Evolutionary conservation across 2,329 filamentous ascomycete species (phyloP), one percentile per base, ranked within the genome.

Genomic region (Fusarium newnesense): DNA sequence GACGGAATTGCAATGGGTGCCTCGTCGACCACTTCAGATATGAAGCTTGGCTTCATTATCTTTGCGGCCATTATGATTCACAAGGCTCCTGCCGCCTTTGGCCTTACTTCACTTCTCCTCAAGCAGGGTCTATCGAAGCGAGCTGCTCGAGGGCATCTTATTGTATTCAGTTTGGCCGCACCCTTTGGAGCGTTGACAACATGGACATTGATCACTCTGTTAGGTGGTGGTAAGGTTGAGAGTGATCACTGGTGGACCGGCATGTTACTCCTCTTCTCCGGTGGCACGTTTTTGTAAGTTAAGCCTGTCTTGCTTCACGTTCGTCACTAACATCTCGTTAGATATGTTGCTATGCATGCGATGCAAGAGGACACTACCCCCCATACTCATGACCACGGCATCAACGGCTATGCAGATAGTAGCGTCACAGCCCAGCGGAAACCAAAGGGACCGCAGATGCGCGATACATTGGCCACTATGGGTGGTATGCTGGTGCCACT

Each of bases 51-150:
- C 40, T 90, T 98, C 68, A 94, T 99, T 76, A 94, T 99, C 43
- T 99, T 99, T 81, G 83, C 97, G 44, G 96, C 96, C 16, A 96
- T 99, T 75, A 97, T 99, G 93, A 90, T 98, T 10, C 96, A 99
- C 83, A 99, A 98, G 84, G 96, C 95, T 3, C 96, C 95, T 0
- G 96, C 96, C 4, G 95, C 96, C 1, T 99, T 99, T 84, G 96
- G 96, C 0, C 85, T 99, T 53, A 98, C 96, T 0, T 95, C 95
- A 3, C 90, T 98, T 4, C 84, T 99, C 52, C 86, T 99, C 52
- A 97, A 96, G 81, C 95, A 98, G 79, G 96, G 96, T 0, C 85
- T 98, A 2, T 94, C 93, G 18, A 98, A 97, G 81, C 91, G 96
- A 47, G 92, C 91, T 15, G 94, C 95, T 2, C 87, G 96, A 64